These are phyloP conservation scores for Actinomortierella ambigua DNA, from an alignment of 371 early-diverging fungal genomes.

Conservation along the genomic window DNA sequence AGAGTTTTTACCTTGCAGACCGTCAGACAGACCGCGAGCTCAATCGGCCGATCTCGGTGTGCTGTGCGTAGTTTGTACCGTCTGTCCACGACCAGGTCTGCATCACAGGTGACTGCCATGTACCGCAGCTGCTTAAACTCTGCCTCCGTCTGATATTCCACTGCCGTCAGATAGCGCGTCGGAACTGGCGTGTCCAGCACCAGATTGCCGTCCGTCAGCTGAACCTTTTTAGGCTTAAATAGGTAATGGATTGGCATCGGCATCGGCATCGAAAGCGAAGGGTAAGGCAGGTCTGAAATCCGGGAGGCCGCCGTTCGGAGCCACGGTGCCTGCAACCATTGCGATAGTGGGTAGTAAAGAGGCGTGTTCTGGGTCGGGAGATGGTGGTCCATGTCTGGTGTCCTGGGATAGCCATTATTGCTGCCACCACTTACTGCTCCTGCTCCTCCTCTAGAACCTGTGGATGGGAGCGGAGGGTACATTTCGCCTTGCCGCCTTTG, in stretches of 20 bases:
- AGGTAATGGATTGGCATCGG: slow-evolving; percentile 39
- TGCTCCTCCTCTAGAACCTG: too few relatives aligned
- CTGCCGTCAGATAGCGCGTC: slow-evolving; percentile 57
- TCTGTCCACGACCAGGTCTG: slow-evolving; percentile 74
- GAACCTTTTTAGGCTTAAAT: slow-evolving; percentile 58
- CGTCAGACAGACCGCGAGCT: slow-evolving; percentile 86
- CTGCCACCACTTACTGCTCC: too few relatives aligned
- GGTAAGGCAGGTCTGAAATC: slow-evolving; percentile 12
- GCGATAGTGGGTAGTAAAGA: slow-evolving; percentile 39
- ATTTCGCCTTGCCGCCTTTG: too few relatives aligned
- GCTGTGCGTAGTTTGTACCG: slow-evolving; percentile 82
- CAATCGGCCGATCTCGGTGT: slow-evolving; percentile 68
- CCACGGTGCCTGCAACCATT: slow-evolving; percentile 47
- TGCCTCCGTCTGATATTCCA: slow-evolving; percentile 56
- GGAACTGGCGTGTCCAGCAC: slow-evolving; percentile 79
- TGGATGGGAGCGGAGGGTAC: too few relatives aligned
- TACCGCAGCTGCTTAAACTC: slow-evolving; percentile 81
- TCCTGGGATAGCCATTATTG: too few relatives aligned
- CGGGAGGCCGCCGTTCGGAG: slow-evolving; percentile 25
- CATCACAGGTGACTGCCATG: slow-evolving; percentile 77
- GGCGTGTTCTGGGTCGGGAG: slow-evolving; percentile 13
- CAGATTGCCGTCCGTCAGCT: slow-evolving; percentile 70
- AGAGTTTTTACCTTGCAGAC: slow-evolving; percentile 77
- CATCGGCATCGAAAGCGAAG: slow-evolving; percentile 33
- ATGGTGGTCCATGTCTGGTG: too few relatives aligned